Base-by-base conservation (phyloP, 805 yeast species). In the Candida awuae region DNA sequence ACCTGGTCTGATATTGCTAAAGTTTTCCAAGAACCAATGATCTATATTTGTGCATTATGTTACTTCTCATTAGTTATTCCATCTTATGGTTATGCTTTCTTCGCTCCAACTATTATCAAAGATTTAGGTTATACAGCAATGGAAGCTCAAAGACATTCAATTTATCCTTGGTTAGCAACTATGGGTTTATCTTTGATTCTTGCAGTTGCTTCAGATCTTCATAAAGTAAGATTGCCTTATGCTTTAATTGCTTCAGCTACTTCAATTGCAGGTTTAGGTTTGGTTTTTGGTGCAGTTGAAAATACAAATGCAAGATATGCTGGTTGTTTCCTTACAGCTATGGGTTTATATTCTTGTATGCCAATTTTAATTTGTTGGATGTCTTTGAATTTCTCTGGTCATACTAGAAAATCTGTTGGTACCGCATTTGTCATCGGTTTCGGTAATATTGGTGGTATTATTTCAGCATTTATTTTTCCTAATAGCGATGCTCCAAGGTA, bases 111-210 rank as follows among this genome's bases (percentile, higher is more conserved):
- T 27, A 78, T 80, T 53, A 77, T 80, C 53, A 65, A 63, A 35
- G 58, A 70, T 29, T 66, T 80, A 63, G 80, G 82, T 17, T 70
- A 79, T 65, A 69, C 85, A 2, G 78, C 84, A 6, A 80, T 77
- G 50, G 66, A 72, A 41, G 90, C 94, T 10, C 85, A 85, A 59
- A 72, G 80, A 42, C 80, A 79, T 62, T 81, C 94, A 0, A 84
- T 86, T 35, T 86, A 85, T 49, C 94, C 94, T 14, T 85, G 94
- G 88, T 66, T 84, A 35, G 63, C 70, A 21, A 83, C 94, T 0
- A 82, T 85, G 54, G 86, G 80, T 8, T 62, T 70, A 21, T 72
- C 80, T 28, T 76, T 79, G 60, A 51, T 72, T 5, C 47, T 72
- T 12, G 90, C 94, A 0, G 60, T 66, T 42, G 44, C 66, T 39